Conservation (phyloP, 163 green algal species). For the Chloromonas sp. region DNA sequence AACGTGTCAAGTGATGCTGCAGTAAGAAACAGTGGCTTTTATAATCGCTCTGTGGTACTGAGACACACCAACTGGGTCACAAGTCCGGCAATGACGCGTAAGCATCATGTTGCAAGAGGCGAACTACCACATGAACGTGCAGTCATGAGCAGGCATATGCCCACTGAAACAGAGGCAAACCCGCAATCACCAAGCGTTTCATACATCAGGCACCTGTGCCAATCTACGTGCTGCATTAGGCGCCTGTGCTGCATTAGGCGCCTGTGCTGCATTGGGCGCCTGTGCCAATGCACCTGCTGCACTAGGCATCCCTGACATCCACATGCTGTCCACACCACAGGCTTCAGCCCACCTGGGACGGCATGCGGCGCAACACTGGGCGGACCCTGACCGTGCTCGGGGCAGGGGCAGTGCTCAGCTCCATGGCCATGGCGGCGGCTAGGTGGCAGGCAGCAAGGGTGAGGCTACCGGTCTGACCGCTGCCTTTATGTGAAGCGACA, state of each 20-base stretch:
- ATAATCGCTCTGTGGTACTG: too few species aligned
- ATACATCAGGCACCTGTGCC: neutral
- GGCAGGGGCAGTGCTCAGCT: constrained; percentile 12
- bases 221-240: neutral
- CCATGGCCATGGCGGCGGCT: neutral
- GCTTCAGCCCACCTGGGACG: neutral
- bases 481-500: neutral
- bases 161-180: too few species aligned
- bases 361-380: neutral
- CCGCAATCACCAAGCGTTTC: too few species aligned
- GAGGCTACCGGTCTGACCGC: neutral
- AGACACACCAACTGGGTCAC: too few species aligned
- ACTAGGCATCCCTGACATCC: neutral
- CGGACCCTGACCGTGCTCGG: constrained; percentile 15
- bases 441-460: neutral
- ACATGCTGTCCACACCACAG: neutral
- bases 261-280: neutral
- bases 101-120: too few species aligned
- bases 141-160: too few species aligned
- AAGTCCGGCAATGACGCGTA: too few species aligned
- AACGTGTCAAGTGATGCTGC: too few species aligned
- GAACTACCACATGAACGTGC: too few species aligned
- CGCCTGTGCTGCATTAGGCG: neutral
- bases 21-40: too few species aligned
- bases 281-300: neutral